These are phyloP conservation scores for Rickenella mellea DNA, from an alignment of 768 basidiomycete genomes.

Conservation along the genomic window DNA sequence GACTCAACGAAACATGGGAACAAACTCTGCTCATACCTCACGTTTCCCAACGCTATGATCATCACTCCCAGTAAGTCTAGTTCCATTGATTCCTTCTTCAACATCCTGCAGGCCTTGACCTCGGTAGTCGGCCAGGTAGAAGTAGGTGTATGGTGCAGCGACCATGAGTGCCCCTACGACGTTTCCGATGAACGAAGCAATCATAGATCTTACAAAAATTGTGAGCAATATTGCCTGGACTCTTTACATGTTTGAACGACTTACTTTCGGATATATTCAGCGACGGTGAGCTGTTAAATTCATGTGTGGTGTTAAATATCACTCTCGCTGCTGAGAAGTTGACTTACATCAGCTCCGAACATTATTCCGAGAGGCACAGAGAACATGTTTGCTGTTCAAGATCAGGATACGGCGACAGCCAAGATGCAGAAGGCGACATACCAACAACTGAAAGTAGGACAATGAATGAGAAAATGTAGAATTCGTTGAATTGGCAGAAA, in stretches of 20 bases:
- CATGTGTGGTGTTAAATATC: not conserved
- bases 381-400: constrained; percentile 74
- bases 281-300: constrained; percentile 33
- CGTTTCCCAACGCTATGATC: too few relatives aligned
- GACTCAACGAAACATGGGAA: too few relatives aligned
- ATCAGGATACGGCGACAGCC: not conserved
- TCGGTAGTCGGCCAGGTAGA: constrained; percentile 46
- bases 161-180: constrained; percentile 57
- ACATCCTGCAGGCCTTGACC: constrained; percentile 27
- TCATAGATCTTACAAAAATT: constrained; percentile 36
- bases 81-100: too few relatives aligned
- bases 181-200: constrained; percentile 60
- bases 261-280: constrained; percentile 59
- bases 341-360: constrained; percentile 53
- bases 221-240: not conserved
- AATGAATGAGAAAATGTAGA: too few relatives aligned
- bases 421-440: not conserved
- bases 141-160: constrained; percentile 53
- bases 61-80: too few relatives aligned
- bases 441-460: constrained; percentile 45
- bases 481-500: not conserved
- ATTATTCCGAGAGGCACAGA: constrained; percentile 62
- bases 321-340: not conserved
- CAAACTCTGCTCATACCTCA: too few relatives aligned
- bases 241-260: too few relatives aligned